Base-by-base conservation (phyloP, 2,329 filamentous ascomycete genomes). In the Didymellaceae sp. region DNA sequence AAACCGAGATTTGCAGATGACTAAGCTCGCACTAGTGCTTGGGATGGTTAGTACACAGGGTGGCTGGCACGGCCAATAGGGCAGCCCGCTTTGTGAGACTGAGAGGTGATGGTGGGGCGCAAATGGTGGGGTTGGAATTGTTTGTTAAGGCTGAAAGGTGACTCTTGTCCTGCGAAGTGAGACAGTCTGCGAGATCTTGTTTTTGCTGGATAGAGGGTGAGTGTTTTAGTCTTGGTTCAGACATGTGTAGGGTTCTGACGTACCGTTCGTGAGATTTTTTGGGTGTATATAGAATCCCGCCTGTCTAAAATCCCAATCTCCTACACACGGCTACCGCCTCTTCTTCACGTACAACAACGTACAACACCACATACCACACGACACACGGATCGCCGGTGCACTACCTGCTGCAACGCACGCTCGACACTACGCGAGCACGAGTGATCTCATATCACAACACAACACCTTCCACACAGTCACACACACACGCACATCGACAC, bases 1-100 rank as follows among this genome's bases (percentile, higher is more conserved):
- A 52, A 55, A 52, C 24, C 43, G 52, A 46, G 40, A 58, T 55
- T 59, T 50, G 49, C 33, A n/a, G 57, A 57, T 70, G 65, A 65
- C 64, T 69, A 63, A 69, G 52, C 45, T n/a, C 3, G 28, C 32
- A 51, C 58, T 62, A 61, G 25, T 6, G 20, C 1, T n/a, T 9
- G 2, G 42, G 45, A 17, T 18, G 54, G 53, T 28, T 52, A 58
- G 52, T 9, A 8, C 1, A 1, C 2, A 26, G 14, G 11, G 1
- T 13, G 5, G 11, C 21, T 9, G 26, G 16, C 14, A 11, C n/a
- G 52, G 55, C 57, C 57, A 61, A 59, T 65, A 44, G 54, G 48
- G 45, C 43, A 42, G 49, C 49, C 54, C 40, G 50, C 41, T 60
- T 61, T 37, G 31, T 33, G 45, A 43, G 32, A 33, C 14, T 33